Conservation (phyloP, 1,284 basidiomycete genomes). For the Marasmius oreades region DNA sequence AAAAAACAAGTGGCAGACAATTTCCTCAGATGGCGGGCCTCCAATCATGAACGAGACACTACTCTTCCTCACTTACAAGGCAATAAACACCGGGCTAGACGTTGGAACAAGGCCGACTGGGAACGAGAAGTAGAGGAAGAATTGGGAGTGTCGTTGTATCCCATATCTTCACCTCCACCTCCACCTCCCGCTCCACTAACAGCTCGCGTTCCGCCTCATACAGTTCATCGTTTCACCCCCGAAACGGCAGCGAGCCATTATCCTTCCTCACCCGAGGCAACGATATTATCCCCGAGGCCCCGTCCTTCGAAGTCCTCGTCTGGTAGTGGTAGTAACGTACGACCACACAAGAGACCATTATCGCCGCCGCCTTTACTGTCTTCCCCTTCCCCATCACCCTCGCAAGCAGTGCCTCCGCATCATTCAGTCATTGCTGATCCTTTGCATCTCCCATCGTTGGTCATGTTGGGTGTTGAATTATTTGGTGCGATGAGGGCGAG, state of each 20-base stretch:
- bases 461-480: not conserved
- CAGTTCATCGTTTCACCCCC: not conserved
- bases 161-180: too few species aligned
- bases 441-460: not conserved
- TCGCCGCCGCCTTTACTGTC: not conserved
- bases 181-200: too few species aligned
- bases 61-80: too few species aligned
- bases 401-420: not conserved
- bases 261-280: not conserved
- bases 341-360: not conserved
- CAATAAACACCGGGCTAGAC: too few species aligned
- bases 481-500: not conserved
- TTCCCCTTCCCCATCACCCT: not conserved
- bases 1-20: not conserved
- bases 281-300: not conserved
- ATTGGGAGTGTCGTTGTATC: too few species aligned
- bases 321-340: not conserved
- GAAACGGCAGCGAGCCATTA: not conserved
- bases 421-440: not conserved
- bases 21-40: too few species aligned
- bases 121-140: too few species aligned
- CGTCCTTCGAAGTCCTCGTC: not conserved
- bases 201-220: not conserved
- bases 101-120: too few species aligned
- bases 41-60: too few species aligned